Base-by-base conservation (phyloP, 352 stramenopile species). In the Globisporangium lucens region DNA sequence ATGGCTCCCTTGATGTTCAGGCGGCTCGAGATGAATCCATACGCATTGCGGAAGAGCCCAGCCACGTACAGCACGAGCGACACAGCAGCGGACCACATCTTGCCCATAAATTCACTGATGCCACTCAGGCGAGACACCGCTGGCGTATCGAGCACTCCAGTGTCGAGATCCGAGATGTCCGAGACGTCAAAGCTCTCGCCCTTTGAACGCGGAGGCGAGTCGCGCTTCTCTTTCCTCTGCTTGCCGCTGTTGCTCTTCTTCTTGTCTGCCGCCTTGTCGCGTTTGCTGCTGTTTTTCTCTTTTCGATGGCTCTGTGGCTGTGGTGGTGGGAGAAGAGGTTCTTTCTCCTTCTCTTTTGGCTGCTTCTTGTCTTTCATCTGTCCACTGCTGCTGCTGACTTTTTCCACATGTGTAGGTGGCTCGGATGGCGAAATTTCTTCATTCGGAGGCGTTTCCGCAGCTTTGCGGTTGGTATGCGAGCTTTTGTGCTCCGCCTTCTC, bases 221-320 rank as follows among this genome's bases (percentile, higher is more conserved):
- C 70, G 9, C 79, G 78, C 57, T 91, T 91, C 15, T 91, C 82
- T 68, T 91, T 93, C 61, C 85, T 89, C 27, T 61, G 64, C 64
- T 70, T 63, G 41, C 41, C 30, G 24, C 61, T 73, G 33, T 73
- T 71, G 36, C 47, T 49, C 5, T 71, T 72, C 43, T 85, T 89
- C 65, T 84, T 89, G 56, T 87, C 79, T 8, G 56, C 17, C 1
- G 60, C 24, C 36, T 67, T 71, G 13, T 71, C 66, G 30, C 66
- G 66, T 13, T 67, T 71, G 27, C 13, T 49, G 5, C 2, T 22
- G 24, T 7, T 52, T 33, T 88, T 89, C 15, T 92, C 80, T 52
- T 87, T 89, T 46, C 76, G 75, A 9, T 71, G 51, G 27, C 52
- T 59, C 62, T 56, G 47, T 46, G 33, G 27, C 24, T 58, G 56